These are phyloP conservation scores for Anisodus acutangulus DNA, from an alignment of 257 asterid genomes.

Conservation along the genomic window DNA sequence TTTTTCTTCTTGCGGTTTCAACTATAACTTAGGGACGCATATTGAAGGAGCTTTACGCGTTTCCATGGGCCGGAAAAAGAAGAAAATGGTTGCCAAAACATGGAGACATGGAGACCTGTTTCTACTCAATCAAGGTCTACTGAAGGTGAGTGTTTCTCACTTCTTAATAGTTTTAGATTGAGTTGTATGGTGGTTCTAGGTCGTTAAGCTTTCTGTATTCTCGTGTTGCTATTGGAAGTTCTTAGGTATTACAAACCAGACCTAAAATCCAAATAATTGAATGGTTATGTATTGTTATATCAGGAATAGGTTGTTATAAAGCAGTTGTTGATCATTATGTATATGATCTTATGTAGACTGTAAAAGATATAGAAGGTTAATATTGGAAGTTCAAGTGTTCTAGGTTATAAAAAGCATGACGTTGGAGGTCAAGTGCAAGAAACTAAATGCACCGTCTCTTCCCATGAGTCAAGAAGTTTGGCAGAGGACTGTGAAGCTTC, in stretches of 20 bases:
- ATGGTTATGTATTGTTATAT: not conserved
- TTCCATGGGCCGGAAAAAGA: slow-evolving; percentile 40
- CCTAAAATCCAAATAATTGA: not conserved
- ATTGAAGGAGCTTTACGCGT: slow-evolving; percentile 13
- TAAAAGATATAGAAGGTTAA: slow-evolving; percentile 1
- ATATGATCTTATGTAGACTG: not conserved
- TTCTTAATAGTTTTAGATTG: not conserved
- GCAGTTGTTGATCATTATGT: not conserved
- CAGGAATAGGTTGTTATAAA: not conserved
- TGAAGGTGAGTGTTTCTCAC: slow-evolving; percentile 41
- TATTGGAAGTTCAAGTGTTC: slow-evolving; percentile 29
- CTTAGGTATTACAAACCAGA: not conserved
- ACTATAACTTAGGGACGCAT: slow-evolving; percentile 41
- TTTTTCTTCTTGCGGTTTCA: slow-evolving; percentile 36
- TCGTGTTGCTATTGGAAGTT: not conserved
- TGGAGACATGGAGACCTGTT: slow-evolving; percentile 55
- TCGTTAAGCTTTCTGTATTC: not conserved
- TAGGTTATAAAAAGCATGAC: slow-evolving; percentile 43
- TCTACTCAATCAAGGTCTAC: slow-evolving; percentile 51
- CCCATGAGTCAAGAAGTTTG: slow-evolving; percentile 36
- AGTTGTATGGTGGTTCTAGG: not conserved
- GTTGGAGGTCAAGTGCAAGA: slow-evolving; percentile 38
- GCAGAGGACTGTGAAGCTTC: slow-evolving; percentile 35
- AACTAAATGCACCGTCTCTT: slow-evolving; percentile 37
- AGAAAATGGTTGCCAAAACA: slow-evolving; percentile 40